Evolutionary conservation across 2,329 filamentous ascomycete genomes (phyloP).

Genomic region (Aspergillus hiratsukae): DNA sequence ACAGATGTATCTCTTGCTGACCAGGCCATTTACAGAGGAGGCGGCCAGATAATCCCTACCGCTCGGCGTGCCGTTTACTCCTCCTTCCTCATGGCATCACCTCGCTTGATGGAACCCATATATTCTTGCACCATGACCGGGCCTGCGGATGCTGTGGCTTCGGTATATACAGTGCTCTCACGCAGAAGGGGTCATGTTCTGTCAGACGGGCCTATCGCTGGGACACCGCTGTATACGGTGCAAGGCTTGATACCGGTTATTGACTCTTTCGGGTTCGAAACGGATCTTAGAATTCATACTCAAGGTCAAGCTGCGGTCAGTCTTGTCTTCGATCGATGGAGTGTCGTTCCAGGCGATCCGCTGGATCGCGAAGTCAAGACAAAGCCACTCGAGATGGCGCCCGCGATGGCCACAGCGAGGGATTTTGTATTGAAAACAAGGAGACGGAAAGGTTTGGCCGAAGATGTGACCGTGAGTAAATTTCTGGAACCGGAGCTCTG

Average conservation of each 20-base stretch:
- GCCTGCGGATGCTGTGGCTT: slow-evolving; percentile 79
- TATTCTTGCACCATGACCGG: slow-evolving; percentile 92
- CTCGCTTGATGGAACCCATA: slow-evolving; percentile 92
- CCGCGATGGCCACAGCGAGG: slow-evolving; percentile 80
- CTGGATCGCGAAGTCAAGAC: slow-evolving; percentile 81
- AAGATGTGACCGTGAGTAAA: slow-evolving; percentile 93
- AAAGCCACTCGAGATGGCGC: slow-evolving; percentile 79
- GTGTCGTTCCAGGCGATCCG: slow-evolving; percentile 90
- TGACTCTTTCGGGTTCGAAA: slow-evolving; percentile 97
- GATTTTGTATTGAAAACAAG: slow-evolving; percentile 98
- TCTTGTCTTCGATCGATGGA: slow-evolving; percentile 94
- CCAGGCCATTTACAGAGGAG: slow-evolving; percentile 90
- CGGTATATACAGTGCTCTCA: slow-evolving; percentile 87
- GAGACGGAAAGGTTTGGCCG: slow-evolving; percentile 84
- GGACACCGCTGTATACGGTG: slow-evolving; percentile 89
- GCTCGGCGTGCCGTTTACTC: slow-evolving; percentile 89
- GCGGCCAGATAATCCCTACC: slow-evolving; percentile 95
- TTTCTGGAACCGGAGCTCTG: slow-evolving; percentile 95
- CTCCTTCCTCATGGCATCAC: slow-evolving; percentile 94
- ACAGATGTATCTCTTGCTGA: slow-evolving; percentile 82
- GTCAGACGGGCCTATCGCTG: slow-evolving; percentile 88
- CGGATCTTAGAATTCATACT: slow-evolving; percentile 91
- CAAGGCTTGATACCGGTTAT: slow-evolving; percentile 91
- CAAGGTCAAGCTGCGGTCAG: slow-evolving; percentile 87
- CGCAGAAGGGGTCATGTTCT: slow-evolving; percentile 87